Evolutionary conservation across 1,139 yeast genomes (phyloP).

Genomic region (Sugiyamaella japonica): DNA sequence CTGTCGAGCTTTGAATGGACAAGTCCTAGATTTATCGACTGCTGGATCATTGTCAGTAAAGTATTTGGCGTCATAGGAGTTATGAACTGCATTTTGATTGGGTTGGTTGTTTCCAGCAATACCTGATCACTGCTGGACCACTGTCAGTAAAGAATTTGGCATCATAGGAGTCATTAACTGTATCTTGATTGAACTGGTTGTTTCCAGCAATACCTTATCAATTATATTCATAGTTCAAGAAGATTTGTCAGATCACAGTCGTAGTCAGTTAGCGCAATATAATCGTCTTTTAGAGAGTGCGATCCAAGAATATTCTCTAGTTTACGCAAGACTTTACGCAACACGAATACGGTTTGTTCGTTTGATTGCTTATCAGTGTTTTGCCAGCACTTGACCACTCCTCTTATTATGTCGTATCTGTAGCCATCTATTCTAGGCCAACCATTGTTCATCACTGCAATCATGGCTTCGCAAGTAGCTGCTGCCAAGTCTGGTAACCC

Average conservation of each 20-base stretch:
- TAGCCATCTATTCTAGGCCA: conserved; percentile 41
- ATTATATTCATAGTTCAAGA: conserved; percentile 1
- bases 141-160: conserved; percentile 2
- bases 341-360: neutral
- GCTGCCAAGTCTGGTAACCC: conserved; percentile 30
- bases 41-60: conserved; percentile 6
- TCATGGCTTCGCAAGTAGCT: conserved; percentile 30
- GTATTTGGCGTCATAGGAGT: conserved; percentile 8
- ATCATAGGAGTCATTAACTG: conserved; percentile 5
- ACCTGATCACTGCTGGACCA: conserved; percentile 8
- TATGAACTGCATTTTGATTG: conserved; percentile 5
- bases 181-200: conserved; percentile 4
- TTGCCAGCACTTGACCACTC: conserved; percentile 35
- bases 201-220: neutral
- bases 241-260: conserved; percentile 2
- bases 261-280: conserved; percentile 5
- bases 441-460: conserved; percentile 31
- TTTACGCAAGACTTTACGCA: conserved; percentile 11
- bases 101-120: neutral
- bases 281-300: conserved; percentile 13
- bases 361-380: neutral
- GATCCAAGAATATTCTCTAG: conserved; percentile 11
- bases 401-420: conserved; percentile 41
- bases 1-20: conserved; percentile 7
- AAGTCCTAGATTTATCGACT: conserved; percentile 6